Percentiles rank a stretch among this genome's conserved stretches.
Conservation (phyloP, 2,329 filamentous ascomycete genomes). For the Microsporum audouinii region DNA sequence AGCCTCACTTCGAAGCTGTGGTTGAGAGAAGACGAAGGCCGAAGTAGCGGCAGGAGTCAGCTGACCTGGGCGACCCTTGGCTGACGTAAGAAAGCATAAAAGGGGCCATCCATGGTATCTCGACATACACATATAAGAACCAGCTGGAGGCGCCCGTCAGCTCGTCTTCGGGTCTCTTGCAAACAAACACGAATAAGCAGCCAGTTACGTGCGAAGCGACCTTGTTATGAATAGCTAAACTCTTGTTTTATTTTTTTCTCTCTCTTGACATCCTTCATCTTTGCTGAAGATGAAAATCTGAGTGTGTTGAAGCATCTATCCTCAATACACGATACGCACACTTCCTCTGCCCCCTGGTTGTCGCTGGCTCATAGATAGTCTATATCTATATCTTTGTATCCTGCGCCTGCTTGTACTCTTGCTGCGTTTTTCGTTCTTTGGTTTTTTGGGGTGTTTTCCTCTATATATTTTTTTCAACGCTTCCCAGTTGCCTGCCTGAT, state of each 20-base stretch:
- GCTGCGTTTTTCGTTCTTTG: neutral
- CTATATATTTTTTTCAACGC: neutral
- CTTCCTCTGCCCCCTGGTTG: neutral
- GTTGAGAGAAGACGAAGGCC: neutral
- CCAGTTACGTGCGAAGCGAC: neutral
- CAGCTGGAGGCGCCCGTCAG: neutral
- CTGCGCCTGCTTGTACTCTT: neutral
- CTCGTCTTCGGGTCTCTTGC: neutral
- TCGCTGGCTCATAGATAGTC: neutral
- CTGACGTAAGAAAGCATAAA: neutral
- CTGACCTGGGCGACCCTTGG: neutral
- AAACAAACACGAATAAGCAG: neutral
- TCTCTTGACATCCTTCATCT: neutral
- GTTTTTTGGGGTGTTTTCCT: neutral
- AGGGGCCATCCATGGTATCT: neutral
- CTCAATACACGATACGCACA: slow-evolving; percentile 1
- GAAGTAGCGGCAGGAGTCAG: neutral
- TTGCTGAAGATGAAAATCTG: neutral
- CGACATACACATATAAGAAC: neutral
- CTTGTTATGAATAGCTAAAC: neutral
- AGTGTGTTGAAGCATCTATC: slow-evolving; percentile 3
- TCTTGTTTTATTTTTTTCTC: neutral
- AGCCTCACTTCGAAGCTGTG: slow-evolving; percentile 4
- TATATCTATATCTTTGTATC: slow-evolving; percentile 5
- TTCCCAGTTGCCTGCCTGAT: neutral